Base-by-base conservation (phyloP, 2,329 filamentous ascomycete species). In the Arachnopeziza araneosa region DNA sequence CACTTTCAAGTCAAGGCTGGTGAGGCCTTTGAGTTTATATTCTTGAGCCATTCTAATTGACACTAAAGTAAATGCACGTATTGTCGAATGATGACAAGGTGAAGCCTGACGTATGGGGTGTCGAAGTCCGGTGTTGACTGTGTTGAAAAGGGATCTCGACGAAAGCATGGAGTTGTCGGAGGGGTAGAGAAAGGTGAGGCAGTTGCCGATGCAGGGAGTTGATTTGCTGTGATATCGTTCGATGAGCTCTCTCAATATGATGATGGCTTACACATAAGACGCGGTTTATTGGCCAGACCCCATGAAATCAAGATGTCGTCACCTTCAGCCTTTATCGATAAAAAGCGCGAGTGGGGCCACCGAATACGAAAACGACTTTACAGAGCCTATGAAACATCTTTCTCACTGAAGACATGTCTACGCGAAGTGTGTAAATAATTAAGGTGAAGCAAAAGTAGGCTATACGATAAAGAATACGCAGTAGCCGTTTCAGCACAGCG, bases 21-120 rank as follows among this genome's bases (percentile, higher is more conserved):
- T 81, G 63, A 96, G 77, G 71, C 83, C 89, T 75, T 95, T 96
- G 71, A 97, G 83, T 72, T 84, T 87, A 73, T 82, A 88, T 69
- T 86, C 81, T 58, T 81, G 76, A 54, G 79, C 76, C 71, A 73
- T 73, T 51, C 55, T 70, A 56, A 57, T 50, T 53, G 63, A 62
- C 19, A 65, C 60, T 24, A 64, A 67, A 24, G 64, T 63, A 44
- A 68, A 66, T 48, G 60, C 14, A 56, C 55, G 58, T 53, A 30
- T 52, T 56, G 52, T 17, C 9, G 36, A 44, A 0, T 49, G 50
- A 58, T 54, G 58, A 62, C 62, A 62, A 59, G 64, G 61, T 55
- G 57, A 52, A 44, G 57, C 48, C 63, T 62, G 36, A 44, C 36
- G 36, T 5, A 19, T 19, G 36, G 17, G 17, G 5, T 19, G 56